Percentiles rank a stretch among this genome's conserved stretches.
Evolutionary conservation across 495 filamentous ascomycete genomes (phyloP).

Genomic region (Neurospora sp.): DNA sequence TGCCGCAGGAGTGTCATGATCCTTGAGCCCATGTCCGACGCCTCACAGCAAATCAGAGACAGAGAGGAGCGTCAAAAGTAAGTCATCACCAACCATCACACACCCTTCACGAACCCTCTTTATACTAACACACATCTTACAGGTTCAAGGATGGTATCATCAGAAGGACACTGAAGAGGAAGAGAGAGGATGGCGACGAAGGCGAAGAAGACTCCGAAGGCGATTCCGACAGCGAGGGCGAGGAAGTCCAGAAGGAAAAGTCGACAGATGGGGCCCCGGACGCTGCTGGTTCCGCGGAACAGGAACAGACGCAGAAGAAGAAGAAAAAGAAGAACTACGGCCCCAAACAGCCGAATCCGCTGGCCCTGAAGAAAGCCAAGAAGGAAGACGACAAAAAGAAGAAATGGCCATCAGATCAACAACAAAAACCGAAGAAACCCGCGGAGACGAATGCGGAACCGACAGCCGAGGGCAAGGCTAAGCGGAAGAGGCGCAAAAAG

Average conservation of each 20-base stretch:
- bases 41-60: constrained; percentile 50
- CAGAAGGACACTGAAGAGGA: constrained; percentile 33
- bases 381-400: constrained; percentile 6
- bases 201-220: constrained; percentile 12
- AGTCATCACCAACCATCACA: constrained; percentile 23
- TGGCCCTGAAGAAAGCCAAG: constrained; percentile 69
- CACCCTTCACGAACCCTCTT: not conserved
- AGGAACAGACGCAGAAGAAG: constrained; percentile 34
- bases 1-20: constrained; percentile 75
- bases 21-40: constrained; percentile 71
- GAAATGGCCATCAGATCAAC: not conserved
- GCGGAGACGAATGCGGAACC: constrained; percentile 6
- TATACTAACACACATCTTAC: constrained; percentile 1
- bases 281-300: constrained; percentile 12
- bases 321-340: constrained; percentile 51
- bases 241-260: constrained; percentile 13
- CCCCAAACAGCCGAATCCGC: constrained; percentile 76
- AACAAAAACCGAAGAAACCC: constrained; percentile 10
- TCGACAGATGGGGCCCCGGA: not conserved
- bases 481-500: constrained; percentile 37
- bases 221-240: constrained; percentile 13
- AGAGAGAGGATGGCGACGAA: constrained; percentile 40
- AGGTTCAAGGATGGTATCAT: constrained; percentile 22
- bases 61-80: constrained; percentile 68
- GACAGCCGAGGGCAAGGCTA: constrained; percentile 20